Base-by-base conservation (phyloP, 202 grass and related monocot species). In the Eragrostis tef region DNA sequence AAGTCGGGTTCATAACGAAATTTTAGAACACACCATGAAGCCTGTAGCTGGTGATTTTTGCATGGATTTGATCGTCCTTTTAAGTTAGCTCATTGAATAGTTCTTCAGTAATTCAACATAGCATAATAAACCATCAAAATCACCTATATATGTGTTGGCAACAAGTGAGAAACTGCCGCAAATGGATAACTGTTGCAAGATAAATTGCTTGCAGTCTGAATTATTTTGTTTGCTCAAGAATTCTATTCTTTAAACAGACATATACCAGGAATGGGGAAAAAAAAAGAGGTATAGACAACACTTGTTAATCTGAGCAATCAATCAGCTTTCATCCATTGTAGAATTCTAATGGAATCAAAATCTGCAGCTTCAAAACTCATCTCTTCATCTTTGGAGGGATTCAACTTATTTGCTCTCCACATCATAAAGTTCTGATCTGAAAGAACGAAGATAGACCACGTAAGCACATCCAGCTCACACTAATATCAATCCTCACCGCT, bases 391-490 rank as follows among this genome's bases (percentile, higher is more conserved):
- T 7, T 9, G 20, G n/a, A 21, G 19, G 19, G 19, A 22, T 57
- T 3, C 11, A 25, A 26, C 57, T 60, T 21, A 60, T 60, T 60
- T 94, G 84, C 92, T 91, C 81, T 94, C 89, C 9, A 67, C 76
- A 22, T 94, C 89, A 71, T 91, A 91, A 16, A 94, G 75, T 41
- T 94, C 92, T 0, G 86, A 89, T 89, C 92, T 94, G 78, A 76
- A 87, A 85, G 25, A 81, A 80, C 9, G 85, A 91, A 46, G 57
- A 69, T 25, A 89, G 77, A 48, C 19, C 11, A 6, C 12, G 74
- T 87, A 71, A 66, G 69, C 15, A 75, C 7, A 27, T 42, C 59
- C 22, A 24, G 29, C 7, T 57, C 43, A 74, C n/a, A 0, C 54
- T 63, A 71, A 59, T 45, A 64, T 64, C 29, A 21, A 71, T 2